These are phyloP conservation scores for Hyaloscypha bicolor DNA, from an alignment of 495 filamentous ascomycete species.

Conservation along the genomic window DNA sequence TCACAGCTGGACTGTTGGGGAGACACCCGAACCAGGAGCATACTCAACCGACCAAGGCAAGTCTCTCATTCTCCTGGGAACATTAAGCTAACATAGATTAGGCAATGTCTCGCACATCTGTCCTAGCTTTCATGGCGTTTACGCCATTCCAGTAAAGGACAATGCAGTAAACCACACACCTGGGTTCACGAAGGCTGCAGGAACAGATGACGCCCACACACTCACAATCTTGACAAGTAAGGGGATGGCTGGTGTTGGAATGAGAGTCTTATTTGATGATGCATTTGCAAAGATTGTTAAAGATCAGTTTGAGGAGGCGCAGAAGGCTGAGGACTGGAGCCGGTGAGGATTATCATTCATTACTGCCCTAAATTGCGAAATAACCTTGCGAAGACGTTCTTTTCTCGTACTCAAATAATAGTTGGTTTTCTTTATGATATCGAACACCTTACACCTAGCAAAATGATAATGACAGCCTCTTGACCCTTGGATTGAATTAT, in stretches of 20 bases:
- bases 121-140: constrained; percentile 60
- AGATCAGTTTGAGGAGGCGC: constrained; percentile 40
- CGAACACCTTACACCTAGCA: too few species aligned
- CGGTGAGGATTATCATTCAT: too few species aligned
- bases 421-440: too few species aligned
- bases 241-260: constrained; percentile 59
- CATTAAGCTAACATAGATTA: constrained; percentile 34
- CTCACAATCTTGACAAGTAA: constrained; percentile 51
- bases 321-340: not conserved
- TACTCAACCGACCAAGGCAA: constrained; percentile 21
- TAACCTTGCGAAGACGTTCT: too few species aligned
- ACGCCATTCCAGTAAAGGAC: constrained; percentile 50
- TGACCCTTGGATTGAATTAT: too few species aligned
- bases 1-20: constrained; percentile 32
- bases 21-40: constrained; percentile 46
- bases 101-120: constrained; percentile 60
- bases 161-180: constrained; percentile 55
- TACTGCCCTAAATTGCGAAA: too few species aligned
- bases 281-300: constrained; percentile 43
- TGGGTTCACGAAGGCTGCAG: constrained; percentile 54
- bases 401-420: too few species aligned
- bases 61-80: not conserved
- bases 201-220: constrained; percentile 49
- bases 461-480: too few species aligned
- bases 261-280: constrained; percentile 50